phyloP scores from a whole-genome alignment of 176 grass and related monocot genomes.

The Oryza meridionalis region DNA sequence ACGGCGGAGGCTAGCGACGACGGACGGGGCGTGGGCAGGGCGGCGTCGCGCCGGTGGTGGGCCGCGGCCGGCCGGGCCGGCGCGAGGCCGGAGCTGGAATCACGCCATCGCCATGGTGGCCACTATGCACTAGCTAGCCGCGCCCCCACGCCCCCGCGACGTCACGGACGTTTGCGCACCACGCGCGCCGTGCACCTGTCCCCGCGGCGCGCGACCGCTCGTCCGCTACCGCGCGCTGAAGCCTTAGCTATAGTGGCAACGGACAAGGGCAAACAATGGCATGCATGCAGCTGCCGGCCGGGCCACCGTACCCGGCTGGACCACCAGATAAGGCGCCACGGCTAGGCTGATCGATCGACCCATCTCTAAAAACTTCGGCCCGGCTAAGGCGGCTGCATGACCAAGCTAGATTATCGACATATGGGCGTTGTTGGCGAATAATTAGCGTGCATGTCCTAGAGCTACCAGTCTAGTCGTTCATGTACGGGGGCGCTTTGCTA shows the following conservation, averaged over 20 bases:
- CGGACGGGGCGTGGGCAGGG: not conserved
- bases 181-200: slow-evolving; percentile 48
- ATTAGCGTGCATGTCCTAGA: slow-evolving; percentile 19
- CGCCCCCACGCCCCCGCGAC: not conserved
- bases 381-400: not conserved
- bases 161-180: slow-evolving; percentile 45
- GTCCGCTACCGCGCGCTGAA: slow-evolving; percentile 22
- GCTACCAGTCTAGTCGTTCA: not conserved
- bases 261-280: slow-evolving; percentile 22
- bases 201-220: slow-evolving; percentile 22
- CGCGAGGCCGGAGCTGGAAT: slow-evolving; percentile 4
- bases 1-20: slow-evolving; percentile 21
- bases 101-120: not conserved
- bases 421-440: slow-evolving; percentile 18
- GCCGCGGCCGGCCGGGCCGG: slow-evolving; percentile 19
- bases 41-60: not conserved
- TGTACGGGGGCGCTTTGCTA: not conserved
- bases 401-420: slow-evolving; percentile 22
- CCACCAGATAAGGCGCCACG: not conserved
- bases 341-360: not conserved
- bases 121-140: not conserved
- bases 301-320: not conserved
- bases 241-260: not conserved
- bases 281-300: not conserved
- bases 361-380: not conserved